Evolutionary conservation across 306 rosid genomes (phyloP), one percentile per base, ranked within the genome.

Genomic region (Lotus japonicus): DNA sequence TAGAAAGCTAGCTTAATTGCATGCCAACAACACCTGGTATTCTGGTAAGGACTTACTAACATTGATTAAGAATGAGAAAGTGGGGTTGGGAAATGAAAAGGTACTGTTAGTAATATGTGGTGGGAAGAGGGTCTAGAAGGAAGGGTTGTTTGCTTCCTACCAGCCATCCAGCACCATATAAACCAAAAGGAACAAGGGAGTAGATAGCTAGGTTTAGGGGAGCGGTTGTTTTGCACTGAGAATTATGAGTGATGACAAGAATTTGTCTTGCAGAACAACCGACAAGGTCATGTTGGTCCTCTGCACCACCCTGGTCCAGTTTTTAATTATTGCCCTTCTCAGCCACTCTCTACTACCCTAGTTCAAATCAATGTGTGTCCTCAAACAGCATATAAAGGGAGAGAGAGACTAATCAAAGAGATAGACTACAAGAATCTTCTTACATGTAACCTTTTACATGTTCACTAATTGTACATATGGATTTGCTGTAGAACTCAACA

Each of bases 261-360:
- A 39, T 63, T 74, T 51, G 82, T 80, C 67, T 71, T 58, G 74
- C 54, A 79, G 86, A 84, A 89, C 86, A 80, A 80, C 92, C 85
- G 95, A 92, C 96, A 92, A 79, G 57, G 73, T 59, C 89, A 86
- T 84, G 92, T 86, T 89, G 75, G 92, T 89, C 75, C 81, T 86
- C 88, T 83, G 84, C 88, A 79, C 82, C 85, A 79, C 66, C 75
- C 72, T 84, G 88, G 89, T 86, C 91, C 88, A 72, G 73, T 46
- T 75, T 69, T 80, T 75, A 89, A 89, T 89, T 58, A 89, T 89
- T 84, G 82, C 84, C 79, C 77, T 60, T 76, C 73, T 66, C 21
- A 33, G 58, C 59, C 68, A 71, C 79, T 49, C 78, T 58, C 31
- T 18, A 64, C 49, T 86, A 80, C 86, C 91, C 83, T 60, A 73